Evolutionary conservation across 1,139 yeast species (phyloP), one percentile per base, ranked within the genome.

Genomic region (Nadsonia starkeyi-henricii): DNA sequence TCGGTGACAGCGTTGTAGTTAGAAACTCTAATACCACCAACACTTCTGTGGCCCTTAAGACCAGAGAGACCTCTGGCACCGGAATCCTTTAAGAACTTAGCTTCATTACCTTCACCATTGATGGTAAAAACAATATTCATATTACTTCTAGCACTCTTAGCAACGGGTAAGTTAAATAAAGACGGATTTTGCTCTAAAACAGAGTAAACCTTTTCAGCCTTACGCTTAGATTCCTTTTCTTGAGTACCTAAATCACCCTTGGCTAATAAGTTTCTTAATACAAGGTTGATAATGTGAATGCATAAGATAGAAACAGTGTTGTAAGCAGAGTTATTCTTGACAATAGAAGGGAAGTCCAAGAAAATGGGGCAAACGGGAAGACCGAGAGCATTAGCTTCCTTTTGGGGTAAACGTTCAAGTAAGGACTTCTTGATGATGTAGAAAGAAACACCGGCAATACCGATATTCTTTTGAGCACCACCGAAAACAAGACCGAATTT

Each of bases 381-480:
- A 15, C 77, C 77, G 51, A 80, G 69, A 36, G 70, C 65, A 44
- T 65, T 71, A 57, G 86, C 71, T 56, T 79, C 79, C 1, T 70
- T 82, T 52, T 80, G 86, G 4, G 77, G 59, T 1, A 86, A 79
- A 55, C 79, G 79, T 36, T 79, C 81, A 49, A 91, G 69, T 48
- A 91, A 73, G 3, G 79, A 63, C 64, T 89, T 89, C 67, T 85
- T 85, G 64, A 89, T 80, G 57, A 91, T 89, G 65, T 88, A 89
- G 54, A 91, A 74, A 18, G 97, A 83, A 56, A 91, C 77, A 43
- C 98, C 98, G 4, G 98, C 97, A 62, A 91, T 72, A 49, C 98
- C 98, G 61, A 91, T 86, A 64, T 91, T 91, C 69, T 91, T 91
- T 68, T 91, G 98, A 19, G 97, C 98, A 52, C 98, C 98, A n/a